Base-by-base conservation (phyloP, 306 rosid species). In the Prunus campanulata region DNA sequence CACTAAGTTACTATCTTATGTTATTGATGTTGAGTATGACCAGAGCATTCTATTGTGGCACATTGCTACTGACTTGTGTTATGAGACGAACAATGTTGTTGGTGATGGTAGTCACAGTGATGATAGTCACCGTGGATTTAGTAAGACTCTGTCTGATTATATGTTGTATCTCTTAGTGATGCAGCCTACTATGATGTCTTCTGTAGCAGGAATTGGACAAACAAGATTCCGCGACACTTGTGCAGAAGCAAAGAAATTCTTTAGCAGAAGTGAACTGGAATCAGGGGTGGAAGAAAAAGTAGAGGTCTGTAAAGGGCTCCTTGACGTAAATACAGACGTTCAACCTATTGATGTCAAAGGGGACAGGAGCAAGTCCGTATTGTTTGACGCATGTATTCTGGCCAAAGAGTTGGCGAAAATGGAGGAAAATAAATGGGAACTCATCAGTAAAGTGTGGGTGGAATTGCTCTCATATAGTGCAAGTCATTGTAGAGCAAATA, bases 31-130 rank as follows among this genome's bases (percentile, higher is more conserved):
- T 57, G 79, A 39, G 60, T 85, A 20, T 47, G 85, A 75, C 62
- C 66, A 81, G 67, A 81, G 83, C 66, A 80, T 85, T 47, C 56
- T 85, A 2, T 9, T 68, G 66, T 85, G 88, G 88, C 85, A 85
- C 69, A 71, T 85, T 66, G 88, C 88, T 18, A 85, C 88, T 11
- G 81, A 85, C 18, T 54, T 81, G 15, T 85, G 85, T 51, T 54
- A 27, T 27, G 74, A 48, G 29, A 3, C 1, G 8, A 54, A 3
- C 39, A 0, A 14, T 4, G 4, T 0, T 27, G 24, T 15, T 48
- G 44, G 3, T 49, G 54, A 49, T 3, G 54, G 18, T 49, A 14
- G 19, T 4, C 54, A 14, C 19, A 6, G 22, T 19, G 60, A 18
- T 19, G 24, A 54, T 16, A 18, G 10, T 25, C 30, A 29, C 16